Evolutionary conservation across 306 rosid species (phyloP), one percentile per base, ranked within the genome.

Genomic region (Oxytropis ochrocephala): DNA sequence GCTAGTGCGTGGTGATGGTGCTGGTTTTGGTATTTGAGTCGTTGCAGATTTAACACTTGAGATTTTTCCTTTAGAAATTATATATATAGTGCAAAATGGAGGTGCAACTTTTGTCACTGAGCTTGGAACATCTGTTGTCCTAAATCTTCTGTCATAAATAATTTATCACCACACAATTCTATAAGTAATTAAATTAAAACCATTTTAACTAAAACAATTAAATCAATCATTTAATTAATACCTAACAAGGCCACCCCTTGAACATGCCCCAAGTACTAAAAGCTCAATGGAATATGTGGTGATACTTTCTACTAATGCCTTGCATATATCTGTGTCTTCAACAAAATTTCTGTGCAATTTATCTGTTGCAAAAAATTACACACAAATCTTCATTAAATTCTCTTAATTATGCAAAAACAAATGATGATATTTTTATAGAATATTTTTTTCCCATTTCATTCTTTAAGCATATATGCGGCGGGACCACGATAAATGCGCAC

Each of bases 251-350:
- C 94, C 85, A 35, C 74, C 42, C 79, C 74, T 86, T 50, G 93
- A 73, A 43, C 93, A 29, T n/a, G 88, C 84, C 29, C 96, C 98
- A 5, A 93, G 83, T 1, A 93, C 97, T 48, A 93, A 46, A 85
- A 83, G 58, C 80, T 88, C 97, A 14, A 90, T 75, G 16, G 74
- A 32, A 51, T 86, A 51, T 85, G 16, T 6, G 51, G 0, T 6
- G 75, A 84, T 70, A 24, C 82, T 66, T 17, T 85, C 90, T 51
- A 64, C 29, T 60, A 93, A 54, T 55, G 94, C 86, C 80, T 76
- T 93, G 0, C 88, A 10, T 67, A 90, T 66, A 13, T 93, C 94
- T 12, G 6, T 3, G 4, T 79, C 43, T 86, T 94, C 42, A 90
- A 24, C 64, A 86, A 60, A 18, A 90, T 56, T 79, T 90, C 98